Percentiles rank a stretch among this genome's conserved stretches.
Conservation (phyloP, 805 yeast species). For the Wickerhamiella dianesei region DNA sequence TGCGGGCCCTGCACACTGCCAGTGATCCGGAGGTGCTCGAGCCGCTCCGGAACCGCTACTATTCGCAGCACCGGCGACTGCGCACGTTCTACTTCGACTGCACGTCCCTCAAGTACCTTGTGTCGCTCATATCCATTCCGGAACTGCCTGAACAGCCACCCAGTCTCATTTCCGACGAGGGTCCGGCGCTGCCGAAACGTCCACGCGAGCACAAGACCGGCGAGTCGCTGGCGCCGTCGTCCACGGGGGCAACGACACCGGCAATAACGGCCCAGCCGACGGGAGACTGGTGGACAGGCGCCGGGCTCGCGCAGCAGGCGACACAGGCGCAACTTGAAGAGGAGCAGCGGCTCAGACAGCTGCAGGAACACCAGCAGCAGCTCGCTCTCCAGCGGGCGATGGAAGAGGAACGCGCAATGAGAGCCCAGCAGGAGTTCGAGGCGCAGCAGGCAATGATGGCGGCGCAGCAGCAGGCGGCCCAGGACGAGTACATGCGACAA, state of each 20-base stretch:
- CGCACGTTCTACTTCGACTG: constrained; percentile 84
- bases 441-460: constrained; percentile 50
- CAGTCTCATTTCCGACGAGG: constrained; percentile 37
- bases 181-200: constrained; percentile 30
- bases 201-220: constrained; percentile 24
- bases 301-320: constrained; percentile 27
- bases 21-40: constrained; percentile 63
- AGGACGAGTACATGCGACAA: constrained; percentile 46
- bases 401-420: constrained; percentile 44
- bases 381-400: constrained; percentile 38
- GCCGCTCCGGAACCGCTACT: constrained; percentile 59
- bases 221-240: constrained; percentile 21
- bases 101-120: constrained; percentile 65
- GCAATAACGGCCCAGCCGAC: constrained; percentile 22
- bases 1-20: constrained; percentile 70
- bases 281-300: constrained; percentile 34
- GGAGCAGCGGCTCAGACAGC: constrained; percentile 43
- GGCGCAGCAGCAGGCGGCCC: constrained; percentile 54
- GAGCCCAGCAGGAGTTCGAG: constrained; percentile 60
- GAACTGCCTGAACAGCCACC: constrained; percentile 49
- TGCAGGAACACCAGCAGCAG: constrained; percentile 45
- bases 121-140: constrained; percentile 71
- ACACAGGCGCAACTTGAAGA: constrained; percentile 44
- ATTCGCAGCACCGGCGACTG: constrained; percentile 53
- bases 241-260: constrained; percentile 15